These are phyloP conservation scores for Pichia inconspicua DNA, from an alignment of 1,139 yeast species.

Conservation along the genomic window DNA sequence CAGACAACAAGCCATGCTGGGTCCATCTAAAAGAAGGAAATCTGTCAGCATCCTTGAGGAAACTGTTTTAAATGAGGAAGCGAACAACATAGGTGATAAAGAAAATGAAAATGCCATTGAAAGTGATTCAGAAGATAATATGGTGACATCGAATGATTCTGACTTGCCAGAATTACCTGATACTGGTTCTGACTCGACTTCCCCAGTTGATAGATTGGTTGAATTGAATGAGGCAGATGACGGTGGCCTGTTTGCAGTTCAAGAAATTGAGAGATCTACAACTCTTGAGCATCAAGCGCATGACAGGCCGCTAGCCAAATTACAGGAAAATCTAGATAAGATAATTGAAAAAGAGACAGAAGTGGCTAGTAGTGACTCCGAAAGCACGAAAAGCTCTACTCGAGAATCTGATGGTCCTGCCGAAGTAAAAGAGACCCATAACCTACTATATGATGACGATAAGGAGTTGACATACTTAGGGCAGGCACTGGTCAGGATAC, in stretches of 20 bases:
- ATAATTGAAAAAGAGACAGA: conserved; percentile 32
- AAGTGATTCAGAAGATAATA: conserved; percentile 12
- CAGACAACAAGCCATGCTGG: conserved; percentile 64
- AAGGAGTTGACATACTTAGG: conserved; percentile 63
- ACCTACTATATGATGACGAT: conserved; percentile 72
- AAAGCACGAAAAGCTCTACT: background rate
- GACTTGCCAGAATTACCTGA: background rate
- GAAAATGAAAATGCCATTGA: conserved; percentile 27
- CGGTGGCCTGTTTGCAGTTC: conserved; percentile 37
- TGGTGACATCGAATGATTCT: background rate
- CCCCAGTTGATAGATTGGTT: conserved; percentile 45
- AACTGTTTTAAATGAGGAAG: conserved; percentile 21
- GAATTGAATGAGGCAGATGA: conserved; percentile 44
- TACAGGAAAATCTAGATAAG: conserved; percentile 68
- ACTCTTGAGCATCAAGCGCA: conserved; percentile 60
- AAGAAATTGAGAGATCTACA: conserved; percentile 49
- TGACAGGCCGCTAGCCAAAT: conserved; percentile 74
- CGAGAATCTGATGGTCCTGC: conserved; percentile 6
- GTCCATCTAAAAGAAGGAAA: conserved; percentile 57
- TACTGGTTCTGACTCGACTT: conserved; percentile 21
- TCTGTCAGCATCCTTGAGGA: conserved; percentile 47
- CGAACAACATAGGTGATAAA: conserved; percentile 12
- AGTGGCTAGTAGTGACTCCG: background rate
- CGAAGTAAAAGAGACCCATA: conserved; percentile 38
- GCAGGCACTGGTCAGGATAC: conserved; percentile 55